These are phyloP conservation scores for Fusarium dlaminii DNA, from an alignment of 2,329 filamentous ascomycete species.

Conservation along the genomic window DNA sequence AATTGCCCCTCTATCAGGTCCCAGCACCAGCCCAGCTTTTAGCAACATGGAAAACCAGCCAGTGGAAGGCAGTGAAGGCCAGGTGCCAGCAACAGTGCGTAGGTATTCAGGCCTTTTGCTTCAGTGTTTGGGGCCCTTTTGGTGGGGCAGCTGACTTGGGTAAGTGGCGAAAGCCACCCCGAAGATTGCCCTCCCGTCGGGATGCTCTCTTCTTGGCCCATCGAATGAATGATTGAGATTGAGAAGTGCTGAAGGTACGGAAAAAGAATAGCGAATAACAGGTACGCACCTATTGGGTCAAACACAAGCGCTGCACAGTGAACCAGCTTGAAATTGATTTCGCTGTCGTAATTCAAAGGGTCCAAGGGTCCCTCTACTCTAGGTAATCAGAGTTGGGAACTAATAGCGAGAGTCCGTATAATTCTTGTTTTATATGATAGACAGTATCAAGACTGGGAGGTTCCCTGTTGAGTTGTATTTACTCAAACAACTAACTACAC, in stretches of 20 bases:
- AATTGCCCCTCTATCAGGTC: background rate
- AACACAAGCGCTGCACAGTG: background rate
- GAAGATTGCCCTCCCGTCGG: slow-evolving; percentile 20
- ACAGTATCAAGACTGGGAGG: background rate
- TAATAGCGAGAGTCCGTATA: slow-evolving; percentile 12
- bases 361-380: slow-evolving; percentile 27
- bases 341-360: slow-evolving; percentile 27
- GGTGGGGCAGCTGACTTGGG: slow-evolving; percentile 48
- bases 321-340: background rate
- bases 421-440: slow-evolving; percentile 9
- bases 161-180: slow-evolving; percentile 45
- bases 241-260: background rate
- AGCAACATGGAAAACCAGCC: slow-evolving; percentile 1
- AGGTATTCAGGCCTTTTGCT: slow-evolving; percentile 22
- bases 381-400: slow-evolving; percentile 14
- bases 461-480: slow-evolving; percentile 1
- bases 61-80: slow-evolving; percentile 6
- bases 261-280: slow-evolving; percentile 20
- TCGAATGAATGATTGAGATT: background rate
- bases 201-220: slow-evolving; percentile 8
- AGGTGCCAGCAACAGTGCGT: slow-evolving; percentile 24
- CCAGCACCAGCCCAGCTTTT: slow-evolving; percentile 3
- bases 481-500: background rate
- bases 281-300: slow-evolving; percentile 20
- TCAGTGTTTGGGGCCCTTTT: slow-evolving; percentile 36